A percentile compares a stretch with the other conserved stretches of the same genome.
Evolutionary conservation across 2,329 filamentous ascomycete species (phyloP).

Genomic region (Curvularia eragrostidis): DNA sequence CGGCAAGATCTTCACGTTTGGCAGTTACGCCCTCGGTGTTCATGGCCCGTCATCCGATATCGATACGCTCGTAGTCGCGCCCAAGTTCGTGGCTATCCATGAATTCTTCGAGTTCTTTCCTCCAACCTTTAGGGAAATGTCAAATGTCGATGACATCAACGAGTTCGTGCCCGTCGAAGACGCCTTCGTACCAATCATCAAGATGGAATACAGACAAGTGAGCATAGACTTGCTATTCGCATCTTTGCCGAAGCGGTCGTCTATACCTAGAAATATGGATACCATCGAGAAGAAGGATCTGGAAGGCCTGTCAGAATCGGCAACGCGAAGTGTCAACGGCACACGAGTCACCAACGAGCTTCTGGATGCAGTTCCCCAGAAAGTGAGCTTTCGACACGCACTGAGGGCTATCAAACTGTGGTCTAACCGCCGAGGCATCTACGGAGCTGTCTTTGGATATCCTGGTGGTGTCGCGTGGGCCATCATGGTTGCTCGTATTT

Average conservation of each 20-base stretch:
- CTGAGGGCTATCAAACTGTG: slow-evolving; percentile 93
- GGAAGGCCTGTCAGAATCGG: slow-evolving; percentile 83
- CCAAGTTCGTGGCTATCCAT: slow-evolving; percentile 84
- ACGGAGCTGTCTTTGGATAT: slow-evolving; percentile 95
- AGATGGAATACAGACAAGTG: slow-evolving; percentile 88
- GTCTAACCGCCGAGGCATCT: slow-evolving; percentile 91
- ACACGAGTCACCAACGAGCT: slow-evolving; percentile 95
- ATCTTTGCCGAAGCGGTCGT: slow-evolving; percentile 51
- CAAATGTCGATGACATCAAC: slow-evolving; percentile 78
- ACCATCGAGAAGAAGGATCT: slow-evolving; percentile 85
- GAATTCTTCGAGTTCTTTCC: slow-evolving; percentile 95
- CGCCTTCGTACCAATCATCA: slow-evolving; percentile 96
- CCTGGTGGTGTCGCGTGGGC: slow-evolving; percentile 98
- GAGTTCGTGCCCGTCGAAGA: slow-evolving; percentile 86
- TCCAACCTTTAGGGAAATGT: slow-evolving; percentile 76
- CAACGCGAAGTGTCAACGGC: slow-evolving; percentile 89
- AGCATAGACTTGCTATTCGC: slow-evolving; percentile 86
- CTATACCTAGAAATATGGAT: slow-evolving; percentile 65
- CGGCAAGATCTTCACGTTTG: slow-evolving; percentile 94
- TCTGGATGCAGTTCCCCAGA: slow-evolving; percentile 83
- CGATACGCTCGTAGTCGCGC: slow-evolving; percentile 90
- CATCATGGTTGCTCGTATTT: slow-evolving; percentile 94
- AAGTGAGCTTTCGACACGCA: slow-evolving; percentile 86
- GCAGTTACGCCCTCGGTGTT: slow-evolving; percentile 92
- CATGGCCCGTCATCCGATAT: slow-evolving; percentile 96